Base-by-base conservation (phyloP, 192 early-diverging fungal genomes). In the Mycoemilia scoparia region DNA sequence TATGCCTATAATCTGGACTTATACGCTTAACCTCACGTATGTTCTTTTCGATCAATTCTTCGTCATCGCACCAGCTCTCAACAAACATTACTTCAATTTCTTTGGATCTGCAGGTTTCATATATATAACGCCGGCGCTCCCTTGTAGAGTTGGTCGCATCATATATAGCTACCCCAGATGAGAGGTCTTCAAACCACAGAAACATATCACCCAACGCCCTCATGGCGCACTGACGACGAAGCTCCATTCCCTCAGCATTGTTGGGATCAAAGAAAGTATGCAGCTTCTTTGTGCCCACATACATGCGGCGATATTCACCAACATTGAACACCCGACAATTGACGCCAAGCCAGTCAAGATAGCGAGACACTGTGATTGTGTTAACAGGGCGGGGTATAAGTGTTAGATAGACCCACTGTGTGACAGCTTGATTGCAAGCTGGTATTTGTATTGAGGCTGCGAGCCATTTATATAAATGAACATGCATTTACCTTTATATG, bases 81-180 rank as follows among this genome's bases (percentile, higher is more conserved):
- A 96, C 79, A 49, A 97, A 99, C 66, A 99, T 79, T 9, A 91
- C 82, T 34, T 96, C 76, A 40, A 96, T 71, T 33, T 76, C 69
- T 24, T 77, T 56, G 36, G 67, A 67, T 7, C 67, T 58, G 42
- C 80, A 83, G 21, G 61, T 50, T n/a, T 82, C 69, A 21, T 74
- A 45, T 11, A 96, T 66, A 53, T 73, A 67, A 36, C 66, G 48
- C 35, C 96, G 57, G 37, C 96, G 66, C 17, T 77, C 70, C 7
- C 51, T 63, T 2, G 96, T 99, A 21, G 87, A 84, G 53, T 99
- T 99, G 8, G 96, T 99, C 19, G 92, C 96, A 53, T 99, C 96
- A 46, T 96, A 96, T n/a, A 96, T 62, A 0, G 86, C 91, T 16
- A 96, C 84, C 14, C 79, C 73, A 15, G 75, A 82, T 20, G 74